Percentiles rank a stretch among this genome's conserved stretches.
phyloP scores from a whole-genome alignment of 345 rosid species.

The Pugionium dolabratum region DNA sequence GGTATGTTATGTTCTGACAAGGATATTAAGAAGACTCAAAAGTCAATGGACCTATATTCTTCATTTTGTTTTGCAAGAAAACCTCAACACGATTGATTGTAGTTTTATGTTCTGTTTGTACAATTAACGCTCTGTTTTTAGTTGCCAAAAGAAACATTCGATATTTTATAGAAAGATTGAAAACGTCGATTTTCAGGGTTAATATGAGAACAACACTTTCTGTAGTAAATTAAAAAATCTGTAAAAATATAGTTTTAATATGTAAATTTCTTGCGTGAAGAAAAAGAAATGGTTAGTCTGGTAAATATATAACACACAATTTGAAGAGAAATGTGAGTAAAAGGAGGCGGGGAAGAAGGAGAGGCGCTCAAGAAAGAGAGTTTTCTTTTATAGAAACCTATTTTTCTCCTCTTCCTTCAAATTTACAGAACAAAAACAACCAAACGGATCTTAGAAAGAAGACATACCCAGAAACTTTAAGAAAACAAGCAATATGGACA shows the following conservation, averaged over 20 bases:
- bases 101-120: neutral
- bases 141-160: neutral
- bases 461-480: slow-evolving; percentile 12
- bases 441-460: slow-evolving; percentile 9
- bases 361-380: slow-evolving; percentile 31
- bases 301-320: slow-evolving; percentile 9
- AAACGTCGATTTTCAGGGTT: no score
- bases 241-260: no score
- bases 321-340: slow-evolving; percentile 7
- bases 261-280: slow-evolving; percentile 12
- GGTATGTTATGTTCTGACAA: slow-evolving; percentile 13
- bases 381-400: slow-evolving; percentile 27
- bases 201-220: no score
- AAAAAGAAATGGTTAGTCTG: neutral
- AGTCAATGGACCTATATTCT: neutral
- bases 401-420: slow-evolving; percentile 5
- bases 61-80: neutral
- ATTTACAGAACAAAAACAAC: slow-evolving; percentile 12
- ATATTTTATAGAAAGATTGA: neutral
- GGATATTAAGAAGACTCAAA: neutral
- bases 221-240: no score
- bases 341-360: slow-evolving; percentile 38
- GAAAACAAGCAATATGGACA: neutral
- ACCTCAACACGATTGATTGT: neutral
- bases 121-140: neutral